These are phyloP conservation scores for Eucalyptus regnans DNA, from an alignment of 345 rosid genomes.

Conservation along the genomic window DNA sequence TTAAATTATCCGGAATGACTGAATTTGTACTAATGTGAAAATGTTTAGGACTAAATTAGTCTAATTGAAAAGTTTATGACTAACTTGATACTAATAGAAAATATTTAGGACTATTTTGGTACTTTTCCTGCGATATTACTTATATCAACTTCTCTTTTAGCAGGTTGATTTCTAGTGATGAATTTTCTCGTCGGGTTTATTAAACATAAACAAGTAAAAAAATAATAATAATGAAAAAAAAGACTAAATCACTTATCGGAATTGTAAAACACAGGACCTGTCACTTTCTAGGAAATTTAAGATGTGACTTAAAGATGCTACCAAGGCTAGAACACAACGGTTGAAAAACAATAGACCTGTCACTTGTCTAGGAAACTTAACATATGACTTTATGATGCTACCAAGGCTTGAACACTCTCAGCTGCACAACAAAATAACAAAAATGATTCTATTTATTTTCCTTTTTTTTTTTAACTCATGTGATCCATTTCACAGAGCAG, in stretches of 20 bases:
- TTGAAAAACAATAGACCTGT: not conserved
- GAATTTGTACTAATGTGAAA: no score
- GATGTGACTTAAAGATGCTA: not conserved
- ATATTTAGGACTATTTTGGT: no score
- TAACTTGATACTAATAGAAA: no score
- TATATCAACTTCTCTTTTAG: no score
- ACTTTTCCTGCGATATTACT: no score
- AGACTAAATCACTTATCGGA: not conserved
- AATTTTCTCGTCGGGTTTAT: not conserved
- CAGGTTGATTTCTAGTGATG: not conserved
- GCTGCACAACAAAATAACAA: not conserved
- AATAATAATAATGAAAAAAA: not conserved
- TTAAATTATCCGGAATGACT: no score
- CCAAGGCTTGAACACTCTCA: not conserved
- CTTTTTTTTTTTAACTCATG: not conserved
- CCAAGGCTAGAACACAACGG: not conserved
- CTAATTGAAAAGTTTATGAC: no score
- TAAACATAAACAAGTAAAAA: not conserved
- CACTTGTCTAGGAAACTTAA: not conserved
- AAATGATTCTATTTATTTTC: not conserved
- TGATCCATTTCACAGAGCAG: not conserved
- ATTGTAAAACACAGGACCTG: not conserved
- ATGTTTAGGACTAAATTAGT: no score
- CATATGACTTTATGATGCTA: not conserved
- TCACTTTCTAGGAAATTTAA: not conserved